These are phyloP conservation scores for Mallotus japonicus DNA, from an alignment of 441 rosid species.

Conservation along the genomic window DNA sequence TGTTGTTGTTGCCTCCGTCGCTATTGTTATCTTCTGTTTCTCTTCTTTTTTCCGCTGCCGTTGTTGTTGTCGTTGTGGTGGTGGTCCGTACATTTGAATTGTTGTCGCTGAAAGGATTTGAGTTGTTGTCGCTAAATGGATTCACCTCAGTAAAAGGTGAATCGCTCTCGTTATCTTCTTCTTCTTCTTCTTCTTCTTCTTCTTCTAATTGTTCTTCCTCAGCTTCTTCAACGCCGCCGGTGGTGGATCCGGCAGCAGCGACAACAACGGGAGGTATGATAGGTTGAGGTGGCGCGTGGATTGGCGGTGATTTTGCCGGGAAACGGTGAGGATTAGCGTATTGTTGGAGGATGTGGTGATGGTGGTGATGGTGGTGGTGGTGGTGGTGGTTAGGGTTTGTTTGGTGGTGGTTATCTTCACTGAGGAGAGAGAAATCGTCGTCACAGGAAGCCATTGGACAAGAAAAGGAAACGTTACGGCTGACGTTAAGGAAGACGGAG, in stretches of 20 bases:
- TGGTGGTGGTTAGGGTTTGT: slow-evolving; percentile 39
- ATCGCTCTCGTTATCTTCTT: slow-evolving; percentile 44
- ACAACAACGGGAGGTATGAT: slow-evolving; percentile 28
- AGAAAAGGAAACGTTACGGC: slow-evolving; percentile 31
- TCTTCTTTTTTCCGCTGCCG: slow-evolving; percentile 41
- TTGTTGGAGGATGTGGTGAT: slow-evolving; percentile 32
- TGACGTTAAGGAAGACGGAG: slow-evolving; percentile 39
- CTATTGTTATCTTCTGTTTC: slow-evolving; percentile 38
- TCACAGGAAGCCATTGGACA: slow-evolving; percentile 48
- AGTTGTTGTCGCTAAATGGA: slow-evolving; percentile 36
- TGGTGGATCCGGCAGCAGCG: slow-evolving; percentile 19
- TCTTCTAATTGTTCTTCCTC: slow-evolving; percentile 41
- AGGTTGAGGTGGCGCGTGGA: slow-evolving; percentile 34
- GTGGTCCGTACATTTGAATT: slow-evolving; percentile 32
- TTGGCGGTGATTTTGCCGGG: slow-evolving; percentile 23
- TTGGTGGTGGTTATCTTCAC: slow-evolving; percentile 44
- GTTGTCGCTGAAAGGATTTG: slow-evolving; percentile 33
- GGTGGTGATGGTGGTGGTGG: slow-evolving; percentile 40
- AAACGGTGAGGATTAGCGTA: slow-evolving; percentile 44
- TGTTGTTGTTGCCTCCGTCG: slow-evolving; percentile 10
- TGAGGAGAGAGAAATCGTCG: slow-evolving; percentile 68
- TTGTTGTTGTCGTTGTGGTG: not conserved
- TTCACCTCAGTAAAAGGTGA: slow-evolving; percentile 48
- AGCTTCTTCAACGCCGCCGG: slow-evolving; percentile 23
- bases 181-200: slow-evolving; percentile 41